These are phyloP conservation scores for Xylariaceae sp. DNA, from an alignment of 2,329 filamentous ascomycete species.

Conservation along the genomic window DNA sequence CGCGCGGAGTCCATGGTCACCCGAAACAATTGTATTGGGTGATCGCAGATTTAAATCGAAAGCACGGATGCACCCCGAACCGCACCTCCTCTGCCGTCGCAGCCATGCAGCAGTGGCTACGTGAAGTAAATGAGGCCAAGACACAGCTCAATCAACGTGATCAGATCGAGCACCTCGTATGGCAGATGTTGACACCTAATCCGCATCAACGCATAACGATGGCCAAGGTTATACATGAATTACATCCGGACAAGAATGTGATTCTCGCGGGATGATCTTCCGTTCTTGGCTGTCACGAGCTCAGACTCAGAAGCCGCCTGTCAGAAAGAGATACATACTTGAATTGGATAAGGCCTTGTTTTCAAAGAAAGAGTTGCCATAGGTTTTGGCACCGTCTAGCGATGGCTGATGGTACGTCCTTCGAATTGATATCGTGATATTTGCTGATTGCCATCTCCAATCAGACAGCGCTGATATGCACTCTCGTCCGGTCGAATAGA, in stretches of 20 bases:
- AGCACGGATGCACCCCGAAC: conserved; percentile 24
- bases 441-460: conserved; percentile 6
- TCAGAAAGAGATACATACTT: not conserved
- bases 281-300: not conserved
- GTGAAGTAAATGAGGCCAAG: conserved; percentile 46
- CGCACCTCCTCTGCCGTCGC: conserved; percentile 35
- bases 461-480: conserved; percentile 5
- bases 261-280: conserved; percentile 1
- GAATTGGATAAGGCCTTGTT: not conserved
- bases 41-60: conserved; percentile 50
- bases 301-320: not conserved
- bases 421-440: not conserved
- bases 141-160: conserved; percentile 42
- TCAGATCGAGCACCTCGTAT: conserved; percentile 46
- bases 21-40: conserved; percentile 51
- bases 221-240: conserved; percentile 43
- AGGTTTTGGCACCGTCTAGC: not conserved
- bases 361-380: not conserved
- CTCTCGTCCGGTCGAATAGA: not conserved
- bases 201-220: conserved; percentile 49
- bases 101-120: conserved; percentile 54
- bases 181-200: conserved; percentile 50
- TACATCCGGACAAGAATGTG: conserved; percentile 29
- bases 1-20: conserved; percentile 43
- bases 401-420: conserved; percentile 1